Evolutionary conservation across 139 green algal genomes (phyloP).

Genomic region (Volvox reticuliferus): DNA sequence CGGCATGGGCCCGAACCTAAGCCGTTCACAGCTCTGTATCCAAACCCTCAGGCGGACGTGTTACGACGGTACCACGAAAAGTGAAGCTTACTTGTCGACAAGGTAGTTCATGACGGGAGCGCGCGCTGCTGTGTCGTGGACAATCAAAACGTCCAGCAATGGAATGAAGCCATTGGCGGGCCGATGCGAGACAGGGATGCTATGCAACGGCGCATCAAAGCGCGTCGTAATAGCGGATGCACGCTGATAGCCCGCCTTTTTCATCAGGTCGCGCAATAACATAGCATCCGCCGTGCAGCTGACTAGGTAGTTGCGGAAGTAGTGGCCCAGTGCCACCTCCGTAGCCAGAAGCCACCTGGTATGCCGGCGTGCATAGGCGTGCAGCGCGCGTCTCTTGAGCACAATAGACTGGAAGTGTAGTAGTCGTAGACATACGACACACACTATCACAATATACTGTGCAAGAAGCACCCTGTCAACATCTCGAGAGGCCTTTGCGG

Average conservation of each 20-base stretch:
- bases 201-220: conserved; percentile 42
- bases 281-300: conserved; percentile 32
- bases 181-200: background rate
- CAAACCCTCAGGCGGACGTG: too few species aligned
- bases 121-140: conserved; percentile 19
- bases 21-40: too few species aligned
- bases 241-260: background rate
- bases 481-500: too few species aligned
- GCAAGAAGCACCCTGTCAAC: too few species aligned
- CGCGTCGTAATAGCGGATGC: background rate
- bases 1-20: too few species aligned
- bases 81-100: conserved; percentile 41
- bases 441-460: too few species aligned
- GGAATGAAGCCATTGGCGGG: conserved; percentile 19
- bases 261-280: conserved; percentile 23
- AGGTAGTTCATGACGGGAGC: conserved; percentile 56
- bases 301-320: conserved; percentile 48
- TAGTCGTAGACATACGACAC: too few species aligned
- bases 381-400: background rate
- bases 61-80: too few species aligned
- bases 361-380: background rate
- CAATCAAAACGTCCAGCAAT: conserved; percentile 45
- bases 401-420: too few species aligned
- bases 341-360: conserved; percentile 28
- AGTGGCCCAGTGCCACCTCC: conserved; percentile 23